phyloP scores from a whole-genome alignment of 2,329 filamentous ascomycete species.

The Trichoderma sp. region DNA sequence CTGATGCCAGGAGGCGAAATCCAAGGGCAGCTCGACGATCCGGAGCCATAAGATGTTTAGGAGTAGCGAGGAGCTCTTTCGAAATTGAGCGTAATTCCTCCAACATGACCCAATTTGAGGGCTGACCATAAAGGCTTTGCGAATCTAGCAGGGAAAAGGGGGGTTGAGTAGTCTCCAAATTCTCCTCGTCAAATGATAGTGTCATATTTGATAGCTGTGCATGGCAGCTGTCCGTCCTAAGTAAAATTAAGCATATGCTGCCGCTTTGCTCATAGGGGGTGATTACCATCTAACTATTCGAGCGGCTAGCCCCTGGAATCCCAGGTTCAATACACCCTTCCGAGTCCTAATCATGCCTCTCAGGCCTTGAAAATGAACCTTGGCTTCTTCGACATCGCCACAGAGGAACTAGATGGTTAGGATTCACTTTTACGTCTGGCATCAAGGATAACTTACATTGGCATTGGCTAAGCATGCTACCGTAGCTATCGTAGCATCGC shows the following conservation, averaged over 20 bases:
- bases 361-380: neutral
- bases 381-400: conserved; percentile 6
- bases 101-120: neutral
- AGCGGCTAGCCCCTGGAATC: neutral
- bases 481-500: neutral
- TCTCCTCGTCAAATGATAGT: neutral
- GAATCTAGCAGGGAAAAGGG: neutral
- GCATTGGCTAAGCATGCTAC: conserved; percentile 10
- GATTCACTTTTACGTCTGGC: too few relatives aligned
- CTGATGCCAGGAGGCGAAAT: conserved; percentile 2
- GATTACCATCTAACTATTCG: conserved; percentile 13
- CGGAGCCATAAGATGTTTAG: neutral
- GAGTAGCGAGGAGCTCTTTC: neutral
- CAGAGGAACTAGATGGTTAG: neutral
- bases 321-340: neutral
- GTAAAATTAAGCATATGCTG: neutral
- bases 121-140: neutral
- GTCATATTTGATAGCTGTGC: neutral
- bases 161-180: neutral
- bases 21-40: neutral
- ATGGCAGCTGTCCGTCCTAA: conserved; percentile 15
- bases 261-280: neutral
- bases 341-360: neutral
- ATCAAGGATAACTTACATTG: neutral
- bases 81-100: neutral